Evolutionary conservation across 2,329 filamentous ascomycete genomes (phyloP).

Genomic region (Escovopsis sp.): DNA sequence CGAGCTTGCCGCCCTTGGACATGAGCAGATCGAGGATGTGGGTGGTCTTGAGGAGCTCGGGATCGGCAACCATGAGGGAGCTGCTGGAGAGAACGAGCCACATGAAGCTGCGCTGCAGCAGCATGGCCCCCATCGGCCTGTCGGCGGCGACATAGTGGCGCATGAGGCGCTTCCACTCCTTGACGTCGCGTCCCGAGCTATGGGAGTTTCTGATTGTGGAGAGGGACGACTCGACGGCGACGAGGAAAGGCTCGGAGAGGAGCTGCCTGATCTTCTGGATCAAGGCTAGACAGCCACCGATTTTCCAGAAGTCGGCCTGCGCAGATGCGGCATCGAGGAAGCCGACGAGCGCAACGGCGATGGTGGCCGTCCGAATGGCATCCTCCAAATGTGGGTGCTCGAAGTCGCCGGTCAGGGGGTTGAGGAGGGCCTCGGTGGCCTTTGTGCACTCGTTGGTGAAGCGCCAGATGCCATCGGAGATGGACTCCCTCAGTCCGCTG

Average conservation of each 20-base stretch:
- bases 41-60: conserved; percentile 40
- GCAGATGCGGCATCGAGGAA: conserved; percentile 74
- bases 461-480: conserved; percentile 50
- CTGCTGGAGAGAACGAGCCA: conserved; percentile 67
- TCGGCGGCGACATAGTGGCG: conserved; percentile 69
- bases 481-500: conserved; percentile 48
- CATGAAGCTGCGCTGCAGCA: conserved; percentile 81
- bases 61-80: conserved; percentile 54
- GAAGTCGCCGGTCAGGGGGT: conserved; percentile 37
- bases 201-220: conserved; percentile 77
- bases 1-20: conserved; percentile 35
- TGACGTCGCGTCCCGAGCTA: conserved; percentile 47
- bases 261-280: conserved; percentile 58
- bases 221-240: conserved; percentile 76
- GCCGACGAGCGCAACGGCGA: conserved; percentile 75
- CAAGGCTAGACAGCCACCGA: conserved; percentile 57
- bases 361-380: conserved; percentile 54
- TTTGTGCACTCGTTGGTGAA: conserved; percentile 60
- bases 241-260: conserved; percentile 71
- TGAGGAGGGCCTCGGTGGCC: conserved; percentile 41
- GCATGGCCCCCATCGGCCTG: conserved; percentile 77
- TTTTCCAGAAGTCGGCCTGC: conserved; percentile 67
- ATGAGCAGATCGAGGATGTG: conserved; percentile 65
- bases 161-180: conserved; percentile 78
- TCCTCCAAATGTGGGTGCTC: conserved; percentile 49